Base-by-base conservation (phyloP, 192 early-diverging fungal genomes). In the Thamnidium elegans region DNA sequence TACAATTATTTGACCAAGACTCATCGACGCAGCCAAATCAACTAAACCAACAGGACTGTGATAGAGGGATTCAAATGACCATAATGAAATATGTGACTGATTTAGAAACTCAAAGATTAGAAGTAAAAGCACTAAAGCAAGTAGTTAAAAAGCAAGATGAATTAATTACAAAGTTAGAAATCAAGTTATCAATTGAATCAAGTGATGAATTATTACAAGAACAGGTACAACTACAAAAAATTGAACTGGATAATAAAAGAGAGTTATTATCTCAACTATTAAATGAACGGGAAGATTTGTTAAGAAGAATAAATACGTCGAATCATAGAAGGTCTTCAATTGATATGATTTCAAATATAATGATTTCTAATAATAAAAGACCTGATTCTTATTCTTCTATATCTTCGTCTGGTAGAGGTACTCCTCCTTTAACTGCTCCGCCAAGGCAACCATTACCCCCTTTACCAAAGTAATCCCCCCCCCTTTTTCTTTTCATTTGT, bases 221-320 rank as follows among this genome's bases (percentile, higher is more conserved):
- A 10, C 62, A 70, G 48, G 68, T 70, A 1, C 54, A 70, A 14
- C 23, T 70, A 11, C 68, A 70, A 44, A 54, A 32, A 1, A 64
- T 70, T 32, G 68, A 70, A 58, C 23, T 70, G 10, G 68, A 70
- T 50, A 47, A 63, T 47, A 70, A 70, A n/a, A 52, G 62, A 36
- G 62, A 70, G 11, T 7, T 70, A 39, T 20, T 70, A 21, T 63
- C 43, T 13, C 68, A 70, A 15, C 10, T 70, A 20, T 50, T 70
- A 6, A 70, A 63, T 11, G 68, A 70, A 47, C 32, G 68, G n/a
- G 62, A 70, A 36, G 45, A 66, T 31, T 15, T 43, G 3, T 5
- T 47, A 43, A 50, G 36, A 58, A 21, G 47, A 19, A 31, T 34
- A 31, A 45, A 20, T 30, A n/a, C 17, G 2, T 14, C 36, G 30